A percentile compares a stretch with the other conserved stretches of the same genome.
phyloP scores from a whole-genome alignment of 495 filamentous ascomycete species.

The Eremomyces bilateralis region DNA sequence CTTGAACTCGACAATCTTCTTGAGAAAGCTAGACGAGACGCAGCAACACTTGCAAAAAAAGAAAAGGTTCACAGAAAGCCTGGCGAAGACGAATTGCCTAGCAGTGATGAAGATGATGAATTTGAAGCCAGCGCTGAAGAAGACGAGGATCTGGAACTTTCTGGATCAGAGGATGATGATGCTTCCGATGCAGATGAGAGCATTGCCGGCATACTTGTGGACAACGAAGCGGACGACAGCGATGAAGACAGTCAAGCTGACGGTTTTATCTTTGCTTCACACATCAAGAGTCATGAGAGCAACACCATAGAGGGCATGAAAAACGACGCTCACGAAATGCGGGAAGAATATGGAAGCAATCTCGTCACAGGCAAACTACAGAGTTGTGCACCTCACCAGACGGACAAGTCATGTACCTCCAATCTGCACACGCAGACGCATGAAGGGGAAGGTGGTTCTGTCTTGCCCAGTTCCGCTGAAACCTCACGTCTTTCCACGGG shows the following conservation, averaged over 20 bases:
- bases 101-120: constrained; percentile 38
- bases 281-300: constrained; percentile 15
- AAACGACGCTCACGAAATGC: no score
- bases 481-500: no score
- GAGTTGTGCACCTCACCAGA: no score
- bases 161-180: constrained; percentile 21
- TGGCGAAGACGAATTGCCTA: constrained; percentile 30
- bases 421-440: no score
- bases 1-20: constrained; percentile 72
- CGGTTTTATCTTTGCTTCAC: constrained; percentile 10
- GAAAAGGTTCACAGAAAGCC: constrained; percentile 52
- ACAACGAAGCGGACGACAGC: constrained; percentile 14
- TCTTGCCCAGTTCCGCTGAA: no score
- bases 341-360: no score
- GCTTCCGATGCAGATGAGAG: constrained; percentile 7
- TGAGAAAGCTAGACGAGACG: constrained; percentile 62
- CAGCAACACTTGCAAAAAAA: constrained; percentile 49
- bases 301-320: not conserved
- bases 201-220: no score
- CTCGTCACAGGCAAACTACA: no score
- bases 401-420: no score
- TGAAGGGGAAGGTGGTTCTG: no score
- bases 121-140: constrained; percentile 32
- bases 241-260: constrained; percentile 14
- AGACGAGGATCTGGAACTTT: constrained; percentile 25